These are phyloP conservation scores for Phytophthora cactorum DNA, from an alignment of 352 stramenopile species.

Conservation along the genomic window DNA sequence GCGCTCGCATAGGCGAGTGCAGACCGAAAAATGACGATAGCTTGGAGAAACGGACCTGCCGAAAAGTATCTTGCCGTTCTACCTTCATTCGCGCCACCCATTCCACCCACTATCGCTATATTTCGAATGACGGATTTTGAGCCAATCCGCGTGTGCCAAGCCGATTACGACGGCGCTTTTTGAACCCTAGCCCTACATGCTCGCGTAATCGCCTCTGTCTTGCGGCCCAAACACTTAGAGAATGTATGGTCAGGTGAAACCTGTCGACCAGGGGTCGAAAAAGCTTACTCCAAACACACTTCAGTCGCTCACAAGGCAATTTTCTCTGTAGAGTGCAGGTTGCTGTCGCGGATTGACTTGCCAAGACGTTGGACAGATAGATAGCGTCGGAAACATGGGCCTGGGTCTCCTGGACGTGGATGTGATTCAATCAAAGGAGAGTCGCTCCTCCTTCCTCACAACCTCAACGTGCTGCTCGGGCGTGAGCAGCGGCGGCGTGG, in stretches of 20 bases:
- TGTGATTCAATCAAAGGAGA: slow-evolving; percentile 35
- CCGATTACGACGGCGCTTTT: slow-evolving; percentile 14
- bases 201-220: slow-evolving; percentile 26
- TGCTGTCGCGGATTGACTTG: slow-evolving; percentile 4
- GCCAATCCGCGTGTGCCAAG: slow-evolving; percentile 8
- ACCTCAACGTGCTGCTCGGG: slow-evolving; percentile 56
- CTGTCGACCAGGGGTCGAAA: slow-evolving; percentile 1
- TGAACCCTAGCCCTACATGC: slow-evolving; percentile 6
- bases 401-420: slow-evolving; percentile 23
- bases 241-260: slow-evolving; percentile 15
- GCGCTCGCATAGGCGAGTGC: background rate
- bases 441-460: slow-evolving; percentile 56
- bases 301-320: slow-evolving; percentile 22
- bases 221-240: slow-evolving; percentile 1
- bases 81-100: slow-evolving; percentile 10
- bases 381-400: slow-evolving; percentile 24
- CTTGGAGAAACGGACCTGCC: too few species aligned
- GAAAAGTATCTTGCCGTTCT: slow-evolving; percentile 6
- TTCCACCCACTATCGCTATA: slow-evolving; percentile 9
- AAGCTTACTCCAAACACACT: slow-evolving; percentile 22
- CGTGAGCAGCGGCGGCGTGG: slow-evolving; percentile 36
- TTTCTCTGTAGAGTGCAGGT: slow-evolving; percentile 24
- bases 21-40: background rate
- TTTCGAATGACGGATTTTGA: slow-evolving; percentile 14
- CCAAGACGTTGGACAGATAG: background rate